Evolutionary conservation across 1,139 yeast species (phyloP).

Genomic region (Suhomyces bolitotheri): DNA sequence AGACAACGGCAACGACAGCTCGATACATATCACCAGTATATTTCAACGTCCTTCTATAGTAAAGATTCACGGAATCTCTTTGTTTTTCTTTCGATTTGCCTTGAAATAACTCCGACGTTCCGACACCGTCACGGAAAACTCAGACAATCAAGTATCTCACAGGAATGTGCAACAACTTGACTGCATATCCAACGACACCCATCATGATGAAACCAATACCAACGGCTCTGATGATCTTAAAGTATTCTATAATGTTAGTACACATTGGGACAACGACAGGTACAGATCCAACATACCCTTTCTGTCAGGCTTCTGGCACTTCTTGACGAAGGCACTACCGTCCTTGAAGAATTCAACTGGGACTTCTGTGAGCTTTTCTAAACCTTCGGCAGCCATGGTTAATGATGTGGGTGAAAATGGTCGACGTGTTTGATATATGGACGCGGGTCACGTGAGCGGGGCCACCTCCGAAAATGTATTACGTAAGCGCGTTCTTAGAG

Average conservation of each 20-base stretch:
- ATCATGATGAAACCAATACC: slow-evolving; percentile 96
- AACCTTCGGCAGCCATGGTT: slow-evolving; percentile 57
- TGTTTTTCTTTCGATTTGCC: no score
- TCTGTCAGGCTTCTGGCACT: slow-evolving; percentile 90
- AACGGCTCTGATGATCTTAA: slow-evolving; percentile 88
- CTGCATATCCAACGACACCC: slow-evolving; percentile 96
- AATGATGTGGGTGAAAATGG: slow-evolving; percentile 4
- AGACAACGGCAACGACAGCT: no score
- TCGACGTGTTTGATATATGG: slow-evolving; percentile 9
- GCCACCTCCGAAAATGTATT: no score
- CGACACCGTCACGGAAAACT: no score
- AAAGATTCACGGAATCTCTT: no score
- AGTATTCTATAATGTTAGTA: slow-evolving; percentile 60
- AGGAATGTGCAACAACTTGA: slow-evolving; percentile 93
- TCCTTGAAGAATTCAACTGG: slow-evolving; percentile 91
- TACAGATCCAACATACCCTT: slow-evolving; percentile 54
- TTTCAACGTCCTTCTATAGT: no score
- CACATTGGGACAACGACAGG: background rate
- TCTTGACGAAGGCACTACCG: slow-evolving; percentile 82
- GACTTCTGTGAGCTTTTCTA: slow-evolving; percentile 84
- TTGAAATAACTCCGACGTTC: no score
- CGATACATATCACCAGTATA: no score
- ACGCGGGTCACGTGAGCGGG: slow-evolving; percentile 6
- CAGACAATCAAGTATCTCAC: slow-evolving; percentile 94
- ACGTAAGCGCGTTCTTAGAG: no score